Evolutionary conservation across 2,329 filamentous ascomycete genomes (phyloP), one percentile per base, ranked within the genome.

Genomic region (Xylariaceae sp.): DNA sequence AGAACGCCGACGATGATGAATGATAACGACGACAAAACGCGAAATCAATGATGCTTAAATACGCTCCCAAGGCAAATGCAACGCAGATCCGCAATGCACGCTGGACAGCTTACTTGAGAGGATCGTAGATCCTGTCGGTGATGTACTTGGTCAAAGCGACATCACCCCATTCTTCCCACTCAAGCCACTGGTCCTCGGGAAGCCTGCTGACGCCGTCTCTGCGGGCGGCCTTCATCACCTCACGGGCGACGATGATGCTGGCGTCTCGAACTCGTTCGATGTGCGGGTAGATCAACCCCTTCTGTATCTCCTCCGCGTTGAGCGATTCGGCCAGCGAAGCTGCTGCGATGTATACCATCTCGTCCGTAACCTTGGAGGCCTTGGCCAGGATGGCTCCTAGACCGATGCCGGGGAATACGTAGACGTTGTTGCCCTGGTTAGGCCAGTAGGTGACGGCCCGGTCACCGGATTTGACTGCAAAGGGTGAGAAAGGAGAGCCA

Each of bases 311-410:
- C 58, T 94, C 86, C 37, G 84, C 78, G 59, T 87, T 91, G 57
- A 99, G 80, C 32, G 87, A 85, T 54, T 84, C 84, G 15, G 89
- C 83, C 18, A 97, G 82, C 4, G 90, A 87, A 39, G 87, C 86
- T 26, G 90, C 94, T 30, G 92, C 92, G 47, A 88, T 91, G 76
- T 97, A 97, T 68, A 99, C 91, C 94, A 99, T 99, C 72, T 87
- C 84, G 70, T 96, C 89, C 5, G 92, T 97, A 62, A 97, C 80
- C 64, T 85, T 85, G 61, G 88, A 85, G 12, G 91, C 83, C 78
- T 96, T 95, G 74, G 87, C 86, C 46, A 97, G 82, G 68, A 97
- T 96, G 61, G 92, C 88, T 57, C 92, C 94, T 29, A 97, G 84
- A 53, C 94, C 94, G 55, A 97, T 88, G 67, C 92, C 94, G 0